Conservation (phyloP, 352 stramenopile species). For the Globisporangium sylvaticum region DNA sequence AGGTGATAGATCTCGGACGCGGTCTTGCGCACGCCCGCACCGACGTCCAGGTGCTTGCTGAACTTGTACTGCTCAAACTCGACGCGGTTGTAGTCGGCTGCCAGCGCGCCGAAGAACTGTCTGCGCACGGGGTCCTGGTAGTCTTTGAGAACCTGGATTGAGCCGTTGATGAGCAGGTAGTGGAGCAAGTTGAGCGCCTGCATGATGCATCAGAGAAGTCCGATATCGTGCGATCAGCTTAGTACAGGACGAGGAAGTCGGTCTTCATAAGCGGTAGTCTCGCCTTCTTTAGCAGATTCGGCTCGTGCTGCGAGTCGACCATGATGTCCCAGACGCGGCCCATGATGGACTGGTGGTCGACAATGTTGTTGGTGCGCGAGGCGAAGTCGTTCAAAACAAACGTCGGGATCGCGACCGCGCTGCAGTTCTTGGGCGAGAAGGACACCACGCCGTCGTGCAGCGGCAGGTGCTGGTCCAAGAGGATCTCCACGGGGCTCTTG, state of each 20-base stretch:
- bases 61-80: slow-evolving; percentile 76
- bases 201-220: not conserved
- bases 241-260: no score
- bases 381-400: slow-evolving; percentile 57
- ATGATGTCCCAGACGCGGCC: slow-evolving; percentile 66
- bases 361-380: slow-evolving; percentile 61
- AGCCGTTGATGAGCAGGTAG: slow-evolving; percentile 68
- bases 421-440: slow-evolving; percentile 39
- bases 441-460: slow-evolving; percentile 45
- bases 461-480: slow-evolving; percentile 59
- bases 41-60: slow-evolving; percentile 65
- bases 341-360: slow-evolving; percentile 75
- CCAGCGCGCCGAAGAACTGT: slow-evolving; percentile 44
- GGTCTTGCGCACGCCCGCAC: slow-evolving; percentile 58
- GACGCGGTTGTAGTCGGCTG: slow-evolving; percentile 62
- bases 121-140: slow-evolving; percentile 39
- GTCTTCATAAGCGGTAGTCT: not conserved
- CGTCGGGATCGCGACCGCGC: slow-evolving; percentile 38
- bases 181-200: slow-evolving; percentile 47
- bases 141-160: slow-evolving; percentile 60
- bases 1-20: slow-evolving; percentile 47
- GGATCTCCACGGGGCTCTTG: slow-evolving; percentile 55
- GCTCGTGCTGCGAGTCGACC: slow-evolving; percentile 52
- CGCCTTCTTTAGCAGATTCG: slow-evolving; percentile 54
- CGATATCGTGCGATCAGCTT: not conserved